These are phyloP conservation scores for Pythium graminicola DNA, from an alignment of 352 stramenopile species.

Conservation along the genomic window DNA sequence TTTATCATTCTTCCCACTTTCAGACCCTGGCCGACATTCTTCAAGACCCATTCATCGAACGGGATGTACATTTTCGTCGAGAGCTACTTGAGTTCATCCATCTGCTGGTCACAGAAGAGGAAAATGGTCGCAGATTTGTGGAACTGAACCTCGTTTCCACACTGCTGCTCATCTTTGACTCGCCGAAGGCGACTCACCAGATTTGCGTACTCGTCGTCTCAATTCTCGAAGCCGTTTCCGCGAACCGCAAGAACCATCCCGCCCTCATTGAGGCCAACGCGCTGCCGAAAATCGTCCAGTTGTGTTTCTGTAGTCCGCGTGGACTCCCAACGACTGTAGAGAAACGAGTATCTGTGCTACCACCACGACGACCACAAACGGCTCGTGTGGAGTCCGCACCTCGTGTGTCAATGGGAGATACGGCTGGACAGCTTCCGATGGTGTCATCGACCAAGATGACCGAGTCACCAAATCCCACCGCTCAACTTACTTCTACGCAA, in stretches of 20 bases:
- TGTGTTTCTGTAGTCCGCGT: slow-evolving; percentile 34
- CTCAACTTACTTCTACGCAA: background rate
- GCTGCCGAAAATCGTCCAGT: slow-evolving; percentile 41
- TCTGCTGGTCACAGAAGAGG: slow-evolving; percentile 45
- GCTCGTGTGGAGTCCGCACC: background rate
- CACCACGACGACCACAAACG: background rate
- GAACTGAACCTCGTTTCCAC: slow-evolving; percentile 45
- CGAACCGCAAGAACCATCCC: slow-evolving; percentile 43
- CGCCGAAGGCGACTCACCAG: slow-evolving; percentile 27
- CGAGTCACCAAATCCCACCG: background rate
- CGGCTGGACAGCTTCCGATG: slow-evolving; percentile 1
- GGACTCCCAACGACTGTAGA: background rate
- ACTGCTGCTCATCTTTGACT: slow-evolving; percentile 46
- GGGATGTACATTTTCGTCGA: slow-evolving; percentile 43
- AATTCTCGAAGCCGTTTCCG: slow-evolving; percentile 49
- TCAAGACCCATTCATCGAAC: slow-evolving; percentile 62
- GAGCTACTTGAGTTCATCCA: slow-evolving; percentile 62
- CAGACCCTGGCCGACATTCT: slow-evolving; percentile 42
- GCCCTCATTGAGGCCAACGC: slow-evolving; percentile 42
- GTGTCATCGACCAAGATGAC: background rate
- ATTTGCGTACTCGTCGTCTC: slow-evolving; percentile 46
- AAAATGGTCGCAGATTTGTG: slow-evolving; percentile 54
- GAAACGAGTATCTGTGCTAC: background rate
- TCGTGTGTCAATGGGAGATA: background rate
- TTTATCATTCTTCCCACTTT: slow-evolving; percentile 58